These are phyloP conservation scores for Pulchroboletus neoregius DNA, from an alignment of 1,284 basidiomycete genomes.

Conservation along the genomic window DNA sequence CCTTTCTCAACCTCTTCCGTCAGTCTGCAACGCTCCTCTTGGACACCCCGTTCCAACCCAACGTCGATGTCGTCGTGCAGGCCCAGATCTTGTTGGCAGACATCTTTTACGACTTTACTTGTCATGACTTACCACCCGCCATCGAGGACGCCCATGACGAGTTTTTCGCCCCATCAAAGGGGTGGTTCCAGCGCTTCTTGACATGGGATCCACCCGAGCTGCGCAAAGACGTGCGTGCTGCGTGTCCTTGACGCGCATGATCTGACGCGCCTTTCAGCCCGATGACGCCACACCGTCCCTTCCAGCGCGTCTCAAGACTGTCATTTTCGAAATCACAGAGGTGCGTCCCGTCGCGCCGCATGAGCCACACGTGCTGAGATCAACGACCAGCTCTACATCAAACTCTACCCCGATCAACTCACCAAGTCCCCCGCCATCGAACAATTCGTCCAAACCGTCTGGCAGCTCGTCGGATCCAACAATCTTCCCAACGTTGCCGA, in stretches of 20 bases:
- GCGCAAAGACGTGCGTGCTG: constrained; percentile 60
- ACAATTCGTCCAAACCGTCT: constrained; percentile 86
- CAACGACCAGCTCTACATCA: constrained; percentile 73
- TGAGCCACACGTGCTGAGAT: constrained; percentile 2
- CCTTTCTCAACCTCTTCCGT: constrained; percentile 82
- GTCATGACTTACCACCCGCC: constrained; percentile 92
- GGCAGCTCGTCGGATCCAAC: constrained; percentile 81
- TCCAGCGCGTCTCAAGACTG: constrained; percentile 83
- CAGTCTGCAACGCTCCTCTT: constrained; percentile 57
- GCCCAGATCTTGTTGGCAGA: constrained; percentile 78
- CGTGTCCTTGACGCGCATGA: constrained; percentile 5
- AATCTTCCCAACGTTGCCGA: constrained; percentile 68
- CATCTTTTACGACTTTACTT: constrained; percentile 91
- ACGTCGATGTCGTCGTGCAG: constrained; percentile 58
- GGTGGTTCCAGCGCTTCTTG: constrained; percentile 78
- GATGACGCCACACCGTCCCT: constrained; percentile 83
- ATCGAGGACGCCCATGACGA: constrained; percentile 87
- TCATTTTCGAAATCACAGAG: constrained; percentile 89
- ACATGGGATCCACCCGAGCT: constrained; percentile 74
- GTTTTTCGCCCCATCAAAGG: constrained; percentile 69
- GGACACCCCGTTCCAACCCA: constrained; percentile 39
- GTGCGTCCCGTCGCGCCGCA: constrained; percentile 33
- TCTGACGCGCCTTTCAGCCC: constrained; percentile 44
- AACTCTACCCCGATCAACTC: constrained; percentile 89
- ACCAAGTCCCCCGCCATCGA: constrained; percentile 67